Conservation (phyloP, 1,139 yeast genomes). For the Tardiomyces depauwii region DNA sequence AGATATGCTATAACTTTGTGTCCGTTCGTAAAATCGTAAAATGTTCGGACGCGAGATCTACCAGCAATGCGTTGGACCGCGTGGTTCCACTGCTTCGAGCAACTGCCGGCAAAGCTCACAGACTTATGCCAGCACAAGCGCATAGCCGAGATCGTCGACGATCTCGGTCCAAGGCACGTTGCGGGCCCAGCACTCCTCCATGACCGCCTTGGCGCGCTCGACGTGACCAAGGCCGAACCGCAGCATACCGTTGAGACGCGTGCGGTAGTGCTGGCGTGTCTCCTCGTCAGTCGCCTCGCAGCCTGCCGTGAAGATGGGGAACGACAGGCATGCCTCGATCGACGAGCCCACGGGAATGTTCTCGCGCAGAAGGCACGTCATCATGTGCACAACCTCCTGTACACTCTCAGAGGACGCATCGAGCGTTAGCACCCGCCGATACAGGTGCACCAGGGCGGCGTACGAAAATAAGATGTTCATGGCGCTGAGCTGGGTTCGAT, state of each 20-base stretch:
- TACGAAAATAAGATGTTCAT: conserved; percentile 42
- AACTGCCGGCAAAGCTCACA: no score
- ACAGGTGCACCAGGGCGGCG: conserved; percentile 40
- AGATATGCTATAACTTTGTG: no score
- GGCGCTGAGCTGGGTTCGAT: conserved; percentile 26
- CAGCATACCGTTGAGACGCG: conserved; percentile 31
- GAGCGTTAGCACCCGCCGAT: conserved; percentile 36
- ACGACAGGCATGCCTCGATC: conserved; percentile 42
- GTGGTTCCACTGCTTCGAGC: no score
- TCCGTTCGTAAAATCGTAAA: no score
- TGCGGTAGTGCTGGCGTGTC: conserved; percentile 27
- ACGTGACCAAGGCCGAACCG: conserved; percentile 39
- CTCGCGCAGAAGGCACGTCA: conserved; percentile 28
- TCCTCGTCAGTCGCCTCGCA: conserved; percentile 37
- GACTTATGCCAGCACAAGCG: conserved; percentile 17
- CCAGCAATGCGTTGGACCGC: background rate
- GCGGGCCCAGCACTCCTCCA: conserved; percentile 38
- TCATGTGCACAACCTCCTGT: conserved; percentile 33
- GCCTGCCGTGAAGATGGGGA: conserved; percentile 43
- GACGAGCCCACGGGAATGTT: conserved; percentile 35
- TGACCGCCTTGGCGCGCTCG: conserved; percentile 31
- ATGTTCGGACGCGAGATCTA: no score
- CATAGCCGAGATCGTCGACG: conserved; percentile 19
- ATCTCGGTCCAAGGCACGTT: conserved; percentile 20
- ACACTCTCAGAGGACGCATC: conserved; percentile 36